Conservation (phyloP, 495 filamentous ascomycete species). For the Tuber magnatum region DNA sequence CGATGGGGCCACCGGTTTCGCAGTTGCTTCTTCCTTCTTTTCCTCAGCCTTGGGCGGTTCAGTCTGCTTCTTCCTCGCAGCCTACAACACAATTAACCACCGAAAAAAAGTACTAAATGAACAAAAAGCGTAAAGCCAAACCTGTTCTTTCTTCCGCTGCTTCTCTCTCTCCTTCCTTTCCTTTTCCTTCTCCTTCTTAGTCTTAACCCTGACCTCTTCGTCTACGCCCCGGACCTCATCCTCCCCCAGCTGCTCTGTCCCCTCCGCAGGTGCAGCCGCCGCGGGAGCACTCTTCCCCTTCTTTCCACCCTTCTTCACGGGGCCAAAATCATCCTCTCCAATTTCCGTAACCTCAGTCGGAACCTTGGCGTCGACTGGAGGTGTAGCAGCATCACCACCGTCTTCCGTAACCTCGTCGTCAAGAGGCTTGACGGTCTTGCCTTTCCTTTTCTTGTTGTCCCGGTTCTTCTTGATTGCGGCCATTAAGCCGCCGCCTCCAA, state of each 20-base stretch:
- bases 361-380: slow-evolving; percentile 58
- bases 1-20: slow-evolving; percentile 41
- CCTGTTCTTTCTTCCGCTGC: slow-evolving; percentile 70
- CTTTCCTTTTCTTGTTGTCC: slow-evolving; percentile 90
- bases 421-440: slow-evolving; percentile 46
- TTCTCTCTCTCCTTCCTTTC: slow-evolving; percentile 90
- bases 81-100: slow-evolving; percentile 44
- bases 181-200: slow-evolving; percentile 85
- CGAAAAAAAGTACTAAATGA: not conserved
- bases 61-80: slow-evolving; percentile 56
- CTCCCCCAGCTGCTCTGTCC: slow-evolving; percentile 42
- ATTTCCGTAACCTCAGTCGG: slow-evolving; percentile 71
- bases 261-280: slow-evolving; percentile 30
- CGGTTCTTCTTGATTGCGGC: slow-evolving; percentile 80
- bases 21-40: slow-evolving; percentile 50
- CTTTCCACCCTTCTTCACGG: slow-evolving; percentile 62
- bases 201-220: slow-evolving; percentile 53
- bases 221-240: slow-evolving; percentile 48
- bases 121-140: slow-evolving; percentile 36
- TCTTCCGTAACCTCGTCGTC: slow-evolving; percentile 63
- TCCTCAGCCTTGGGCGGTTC: slow-evolving; percentile 56
- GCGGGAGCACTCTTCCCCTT: slow-evolving; percentile 44
- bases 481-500: slow-evolving; percentile 65
- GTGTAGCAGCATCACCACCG: slow-evolving; percentile 58
- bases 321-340: slow-evolving; percentile 75